Evolutionary conservation across 2,329 filamentous ascomycete species (phyloP).

Genomic region (Sporothrix humicola): DNA sequence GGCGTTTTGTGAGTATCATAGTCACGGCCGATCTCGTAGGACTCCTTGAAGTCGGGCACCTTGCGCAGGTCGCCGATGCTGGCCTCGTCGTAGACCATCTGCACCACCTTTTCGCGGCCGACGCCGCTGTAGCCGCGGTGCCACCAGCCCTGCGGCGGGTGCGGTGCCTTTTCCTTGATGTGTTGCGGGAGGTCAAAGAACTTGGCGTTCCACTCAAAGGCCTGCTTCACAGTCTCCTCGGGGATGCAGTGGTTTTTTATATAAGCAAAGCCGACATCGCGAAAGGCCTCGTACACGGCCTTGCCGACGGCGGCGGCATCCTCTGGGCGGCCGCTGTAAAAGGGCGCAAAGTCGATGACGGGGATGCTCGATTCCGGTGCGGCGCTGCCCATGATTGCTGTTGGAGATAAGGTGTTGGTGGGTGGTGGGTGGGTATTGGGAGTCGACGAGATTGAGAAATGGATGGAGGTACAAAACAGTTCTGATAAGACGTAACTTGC

Average conservation of each 20-base stretch:
- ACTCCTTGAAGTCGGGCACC: constrained; percentile 50
- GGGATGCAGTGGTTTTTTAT: constrained; percentile 47
- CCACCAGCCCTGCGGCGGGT: constrained; percentile 47
- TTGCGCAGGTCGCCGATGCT: constrained; percentile 37
- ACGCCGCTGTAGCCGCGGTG: constrained; percentile 48
- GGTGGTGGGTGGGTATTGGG: background rate
- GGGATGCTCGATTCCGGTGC: constrained; percentile 30
- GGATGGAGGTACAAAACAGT: background rate
- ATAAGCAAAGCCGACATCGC: constrained; percentile 46
- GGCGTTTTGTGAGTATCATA: constrained; percentile 41
- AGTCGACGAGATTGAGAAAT: background rate
- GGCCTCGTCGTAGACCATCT: constrained; percentile 45
- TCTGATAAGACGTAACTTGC: background rate
- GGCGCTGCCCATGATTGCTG: background rate
- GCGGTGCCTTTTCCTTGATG: constrained; percentile 45
- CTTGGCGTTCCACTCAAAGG: constrained; percentile 42
- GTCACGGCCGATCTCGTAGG: constrained; percentile 49
- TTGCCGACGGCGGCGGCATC: constrained; percentile 32
- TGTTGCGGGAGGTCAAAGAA: constrained; percentile 46
- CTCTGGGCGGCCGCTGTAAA: constrained; percentile 27
- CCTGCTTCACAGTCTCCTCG: constrained; percentile 46
- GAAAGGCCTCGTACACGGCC: constrained; percentile 42
- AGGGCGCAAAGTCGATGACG: constrained; percentile 35
- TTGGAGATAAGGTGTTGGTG: too few species aligned
- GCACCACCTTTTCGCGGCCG: constrained; percentile 48